Percentiles rank a stretch among this genome's conserved stretches.
Evolutionary conservation across 192 early-diverging fungal genomes (phyloP).

Genomic region (Umbelopsis ramanniana): DNA sequence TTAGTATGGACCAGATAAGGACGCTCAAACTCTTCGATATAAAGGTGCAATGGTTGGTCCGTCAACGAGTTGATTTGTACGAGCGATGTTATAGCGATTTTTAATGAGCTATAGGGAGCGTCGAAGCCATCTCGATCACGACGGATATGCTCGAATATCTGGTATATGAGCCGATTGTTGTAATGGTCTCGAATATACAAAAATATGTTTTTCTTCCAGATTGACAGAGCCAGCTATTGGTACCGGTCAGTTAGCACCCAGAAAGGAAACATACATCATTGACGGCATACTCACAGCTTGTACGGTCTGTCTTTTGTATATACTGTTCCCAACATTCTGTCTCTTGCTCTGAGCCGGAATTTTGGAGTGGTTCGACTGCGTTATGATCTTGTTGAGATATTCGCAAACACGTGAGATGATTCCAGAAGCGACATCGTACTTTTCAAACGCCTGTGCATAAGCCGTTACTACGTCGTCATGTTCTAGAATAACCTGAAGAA

Average conservation of each 20-base stretch:
- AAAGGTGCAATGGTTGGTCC: constrained; percentile 69
- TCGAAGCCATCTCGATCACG: constrained; percentile 70
- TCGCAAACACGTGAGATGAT: constrained; percentile 68
- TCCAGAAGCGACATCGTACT: constrained; percentile 62
- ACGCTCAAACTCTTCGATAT: constrained; percentile 80
- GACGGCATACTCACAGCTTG: constrained; percentile 62
- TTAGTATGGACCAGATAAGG: constrained; percentile 69
- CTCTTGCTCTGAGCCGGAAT: constrained; percentile 43
- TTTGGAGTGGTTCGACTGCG: constrained; percentile 34
- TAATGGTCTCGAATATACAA: constrained; percentile 58
- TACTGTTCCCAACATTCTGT: constrained; percentile 46
- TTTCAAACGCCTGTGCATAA: constrained; percentile 70
- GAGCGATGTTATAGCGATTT: constrained; percentile 58
- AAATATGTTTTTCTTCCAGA: constrained; percentile 77
- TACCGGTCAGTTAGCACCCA: background rate
- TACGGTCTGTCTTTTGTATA: constrained; percentile 63
- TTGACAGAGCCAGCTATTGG: constrained; percentile 65
- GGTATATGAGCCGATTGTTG: constrained; percentile 67
- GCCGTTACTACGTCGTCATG: constrained; percentile 71
- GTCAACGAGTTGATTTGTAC: constrained; percentile 66
- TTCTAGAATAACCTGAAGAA: constrained; percentile 55
- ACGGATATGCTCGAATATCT: constrained; percentile 71
- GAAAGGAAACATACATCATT: no score
- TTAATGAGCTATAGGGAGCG: constrained; percentile 56
- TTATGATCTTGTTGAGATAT: constrained; percentile 69